Evolutionary conservation across 129 eudicot species (phyloP), one percentile per base, ranked within the genome.

Genomic region (Tanacetum coccineum): DNA sequence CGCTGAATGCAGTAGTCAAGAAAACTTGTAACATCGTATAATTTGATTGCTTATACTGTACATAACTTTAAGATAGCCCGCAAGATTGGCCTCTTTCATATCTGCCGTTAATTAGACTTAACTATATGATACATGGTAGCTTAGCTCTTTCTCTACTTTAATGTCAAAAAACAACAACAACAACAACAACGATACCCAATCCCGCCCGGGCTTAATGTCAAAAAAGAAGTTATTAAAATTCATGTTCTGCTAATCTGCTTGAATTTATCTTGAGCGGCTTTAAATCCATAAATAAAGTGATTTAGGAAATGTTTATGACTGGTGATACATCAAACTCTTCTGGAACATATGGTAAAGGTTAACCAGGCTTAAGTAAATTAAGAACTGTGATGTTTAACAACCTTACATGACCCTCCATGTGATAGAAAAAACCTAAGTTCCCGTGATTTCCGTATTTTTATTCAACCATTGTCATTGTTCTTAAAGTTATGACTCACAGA

Each of bases 271-370:
- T 70, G 9, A 70, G 17, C 49, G 30, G 21, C 54, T 53, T 7
- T 30, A 15, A 22, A 25, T 39, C 20, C 32, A 4, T 56, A 42
- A 13, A 25, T 56, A 20, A 26, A 53, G 40, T 55, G 64, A 62
- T 53, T 73, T 64, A 45, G 21, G 61, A 54, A 65, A 64, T 40
- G 42, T 59, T 4, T 17, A 70, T 46, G 58, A 46, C 67, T 44
- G 59, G 42, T 36, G 6, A 36, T 6, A 36, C 42, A 36, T 36
- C 42, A 6, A 36, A 36, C 42, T 36, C 42, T 36, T 36, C 42
- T 36, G 9, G 42, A 36, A 36, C 9, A 36, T 36, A 36, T 36
- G 42, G 42, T 36, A 36, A 36, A 36, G 42, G 42, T 36, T 36
- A 36, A 36, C 9, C 42, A 36, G 42, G 42, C 42, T 1, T 6